These are phyloP conservation scores for Peronospora destructor DNA, from an alignment of 352 stramenopile genomes.

Conservation along the genomic window DNA sequence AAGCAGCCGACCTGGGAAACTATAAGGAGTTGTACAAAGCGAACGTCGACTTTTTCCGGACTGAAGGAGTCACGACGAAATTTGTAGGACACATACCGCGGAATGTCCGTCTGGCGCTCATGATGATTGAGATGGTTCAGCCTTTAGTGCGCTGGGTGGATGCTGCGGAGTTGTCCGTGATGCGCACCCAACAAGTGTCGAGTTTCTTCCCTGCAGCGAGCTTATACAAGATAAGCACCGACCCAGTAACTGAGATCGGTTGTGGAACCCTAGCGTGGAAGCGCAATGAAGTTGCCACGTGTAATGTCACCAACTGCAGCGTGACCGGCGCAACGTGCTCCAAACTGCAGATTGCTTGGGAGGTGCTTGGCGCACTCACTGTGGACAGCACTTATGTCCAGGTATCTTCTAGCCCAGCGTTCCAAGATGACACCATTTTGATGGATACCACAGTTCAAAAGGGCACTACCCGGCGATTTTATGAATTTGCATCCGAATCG, in stretches of 20 bases:
- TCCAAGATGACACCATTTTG: conserved; percentile 40
- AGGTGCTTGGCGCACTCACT: conserved; percentile 68
- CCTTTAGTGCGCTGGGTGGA: conserved; percentile 87
- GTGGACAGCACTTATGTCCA: conserved; percentile 71
- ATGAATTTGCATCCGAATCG: conserved; percentile 40
- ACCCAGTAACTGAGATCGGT: conserved; percentile 46
- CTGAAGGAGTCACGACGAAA: conserved; percentile 20
- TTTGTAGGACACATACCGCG: conserved; percentile 90
- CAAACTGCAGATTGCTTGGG: conserved; percentile 69
- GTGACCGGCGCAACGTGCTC: conserved; percentile 13
- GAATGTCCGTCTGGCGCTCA: conserved; percentile 92
- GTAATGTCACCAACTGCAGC: conserved; percentile 35
- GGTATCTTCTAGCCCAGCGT: conserved; percentile 45
- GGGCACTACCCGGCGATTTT: conserved; percentile 55
- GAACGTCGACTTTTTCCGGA: conserved; percentile 59
- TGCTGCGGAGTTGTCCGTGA: conserved; percentile 9
- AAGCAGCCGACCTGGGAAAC: conserved; percentile 58
- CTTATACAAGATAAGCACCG: conserved; percentile 32
- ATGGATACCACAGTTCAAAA: conserved; percentile 37
- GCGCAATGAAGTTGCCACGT: conserved; percentile 41
- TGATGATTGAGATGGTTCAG: conserved; percentile 93
- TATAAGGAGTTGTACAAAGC: conserved; percentile 56
- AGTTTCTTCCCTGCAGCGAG: conserved; percentile 39
- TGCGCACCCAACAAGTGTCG: conserved; percentile 9
- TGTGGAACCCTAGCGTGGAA: conserved; percentile 38